Evolutionary conservation across 768 basidiomycete genomes (phyloP).

Genomic region (Leucogyrophana mollusca): DNA sequence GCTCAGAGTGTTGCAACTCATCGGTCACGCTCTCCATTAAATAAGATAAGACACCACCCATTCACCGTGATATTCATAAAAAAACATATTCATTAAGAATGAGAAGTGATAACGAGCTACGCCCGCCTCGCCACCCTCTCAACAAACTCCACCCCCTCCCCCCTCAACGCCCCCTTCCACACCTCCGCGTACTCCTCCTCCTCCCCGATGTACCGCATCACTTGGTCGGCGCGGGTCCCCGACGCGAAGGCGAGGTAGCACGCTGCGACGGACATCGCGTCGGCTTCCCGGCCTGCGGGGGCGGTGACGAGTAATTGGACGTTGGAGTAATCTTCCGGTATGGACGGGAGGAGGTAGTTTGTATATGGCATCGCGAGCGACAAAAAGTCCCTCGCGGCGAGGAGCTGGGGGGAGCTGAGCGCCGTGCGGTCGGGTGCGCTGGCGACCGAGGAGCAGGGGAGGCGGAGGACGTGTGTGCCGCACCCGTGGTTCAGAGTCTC

Average conservation of each 20-base stretch:
- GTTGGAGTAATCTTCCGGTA: neutral
- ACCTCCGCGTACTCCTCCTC: slow-evolving; percentile 21
- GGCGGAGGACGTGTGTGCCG: neutral
- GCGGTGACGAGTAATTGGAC: slow-evolving; percentile 26
- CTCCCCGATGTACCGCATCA: slow-evolving; percentile 21
- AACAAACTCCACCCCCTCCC: slow-evolving; percentile 21
- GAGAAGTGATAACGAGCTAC: no score
- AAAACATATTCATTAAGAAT: no score
- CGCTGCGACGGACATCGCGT: slow-evolving; percentile 25
- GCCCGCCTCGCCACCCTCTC: slow-evolving; percentile 23
- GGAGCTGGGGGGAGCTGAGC: slow-evolving; percentile 34
- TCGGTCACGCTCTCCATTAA: no score
- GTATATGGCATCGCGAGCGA: slow-evolving; percentile 36
- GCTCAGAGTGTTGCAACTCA: no score
- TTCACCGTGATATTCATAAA: no score
- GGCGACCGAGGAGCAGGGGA: neutral
- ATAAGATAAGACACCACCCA: no score
- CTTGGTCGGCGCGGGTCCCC: slow-evolving; percentile 15
- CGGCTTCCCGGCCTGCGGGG: slow-evolving; percentile 26
- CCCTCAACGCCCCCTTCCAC: slow-evolving; percentile 30
- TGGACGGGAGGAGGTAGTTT: slow-evolving; percentile 2
- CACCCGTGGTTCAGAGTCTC: neutral
- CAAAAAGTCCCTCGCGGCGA: slow-evolving; percentile 43
- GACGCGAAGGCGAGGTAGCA: slow-evolving; percentile 28
- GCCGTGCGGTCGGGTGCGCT: slow-evolving; percentile 7